Base-by-base conservation (phyloP, 2,329 filamentous ascomycete genomes). In the Exophiala viscosa region DNA sequence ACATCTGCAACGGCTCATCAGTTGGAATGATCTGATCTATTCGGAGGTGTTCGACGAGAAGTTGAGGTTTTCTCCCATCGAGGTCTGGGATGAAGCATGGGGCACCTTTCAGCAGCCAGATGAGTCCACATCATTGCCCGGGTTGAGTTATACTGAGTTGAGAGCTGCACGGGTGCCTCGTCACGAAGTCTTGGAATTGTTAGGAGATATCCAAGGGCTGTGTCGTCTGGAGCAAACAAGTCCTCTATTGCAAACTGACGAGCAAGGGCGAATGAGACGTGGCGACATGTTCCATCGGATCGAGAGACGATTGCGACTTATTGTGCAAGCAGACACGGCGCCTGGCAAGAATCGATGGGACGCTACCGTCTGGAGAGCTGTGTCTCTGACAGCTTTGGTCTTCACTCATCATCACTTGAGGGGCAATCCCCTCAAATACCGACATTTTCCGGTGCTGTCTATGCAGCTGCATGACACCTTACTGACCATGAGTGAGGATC, bases 11-110 rank as follows among this genome's bases (percentile, higher is more conserved):
- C 31, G 55, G n/a, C 48, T 54, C 44, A 49, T 58, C 33, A 58
- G 55, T 14, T 54, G 35, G 40, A 54, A 54, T 42, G 51, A 54
- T 34, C 28, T 58, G 34, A 49, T 54, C 15, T 58, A 58, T 34
- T 55, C 55, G 14, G 48, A 58, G n/a, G 42, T 58, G 5, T 55
- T 48, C 28, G 45, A 58, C 32, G 48, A 49, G n/a, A 34, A 42
- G 42, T 33, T 55, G 17, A 47, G 32, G 9, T 45, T 55, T 33
- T 48, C 51, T 28, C 46, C 48, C 10, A 48, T 52, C 15, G 44
- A 51, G 14, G 38, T 49, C 4, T 53, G 54, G 54, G 51, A 58
- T 31, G 45, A 54, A 34, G 50, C 55, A 1, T 58, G 51, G 55
- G 48, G 36, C n/a, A 23, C 42, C 39, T 41, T 54, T 15, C 18